These are phyloP conservation scores for Eimeria tenella DNA, from an alignment of 169 alveolate genomes.

Conservation along the genomic window DNA sequence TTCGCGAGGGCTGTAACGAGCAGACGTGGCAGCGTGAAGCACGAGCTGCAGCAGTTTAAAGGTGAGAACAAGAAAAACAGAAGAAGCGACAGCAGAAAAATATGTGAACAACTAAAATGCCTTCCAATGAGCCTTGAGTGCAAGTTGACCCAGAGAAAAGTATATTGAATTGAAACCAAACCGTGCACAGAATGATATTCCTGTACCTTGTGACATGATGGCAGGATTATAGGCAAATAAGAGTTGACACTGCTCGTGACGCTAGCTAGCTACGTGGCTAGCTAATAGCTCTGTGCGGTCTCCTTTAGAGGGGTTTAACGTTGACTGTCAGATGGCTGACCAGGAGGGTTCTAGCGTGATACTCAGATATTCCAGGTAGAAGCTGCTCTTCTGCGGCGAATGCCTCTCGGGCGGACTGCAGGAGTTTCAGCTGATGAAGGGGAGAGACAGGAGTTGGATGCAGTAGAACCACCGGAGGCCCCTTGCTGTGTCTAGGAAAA, in stretches of 20 bases:
- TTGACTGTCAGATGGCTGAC: not conserved
- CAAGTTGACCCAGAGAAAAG: too few relatives aligned
- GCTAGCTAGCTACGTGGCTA: too few relatives aligned
- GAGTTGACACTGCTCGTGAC: too few relatives aligned
- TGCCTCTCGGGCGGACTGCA: constrained; percentile 28
- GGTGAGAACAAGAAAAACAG: not conserved
- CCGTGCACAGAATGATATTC: too few relatives aligned
- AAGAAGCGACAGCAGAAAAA: not conserved
- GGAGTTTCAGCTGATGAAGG: constrained; percentile 12
- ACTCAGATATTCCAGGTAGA: constrained; percentile 37
- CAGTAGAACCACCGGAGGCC: not conserved
- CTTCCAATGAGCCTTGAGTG: too few relatives aligned
- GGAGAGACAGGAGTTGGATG: not conserved
- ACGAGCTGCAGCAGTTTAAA: constrained; percentile 22
- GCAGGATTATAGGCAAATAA: too few relatives aligned
- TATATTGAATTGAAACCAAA: too few relatives aligned
- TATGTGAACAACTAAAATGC: too few relatives aligned
- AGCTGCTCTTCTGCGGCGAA: constrained; percentile 52
- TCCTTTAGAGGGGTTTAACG: too few relatives aligned
- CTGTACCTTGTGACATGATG: too few relatives aligned
- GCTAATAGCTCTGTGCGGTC: too few relatives aligned
- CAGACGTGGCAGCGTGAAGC: constrained; percentile 41
- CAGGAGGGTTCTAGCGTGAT: constrained; percentile 52
- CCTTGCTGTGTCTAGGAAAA: not conserved
- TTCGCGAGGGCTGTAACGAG: constrained; percentile 1